Evolutionary conservation across 2,329 filamentous ascomycete genomes (phyloP).

Genomic region (Hypoxylon sp.): DNA sequence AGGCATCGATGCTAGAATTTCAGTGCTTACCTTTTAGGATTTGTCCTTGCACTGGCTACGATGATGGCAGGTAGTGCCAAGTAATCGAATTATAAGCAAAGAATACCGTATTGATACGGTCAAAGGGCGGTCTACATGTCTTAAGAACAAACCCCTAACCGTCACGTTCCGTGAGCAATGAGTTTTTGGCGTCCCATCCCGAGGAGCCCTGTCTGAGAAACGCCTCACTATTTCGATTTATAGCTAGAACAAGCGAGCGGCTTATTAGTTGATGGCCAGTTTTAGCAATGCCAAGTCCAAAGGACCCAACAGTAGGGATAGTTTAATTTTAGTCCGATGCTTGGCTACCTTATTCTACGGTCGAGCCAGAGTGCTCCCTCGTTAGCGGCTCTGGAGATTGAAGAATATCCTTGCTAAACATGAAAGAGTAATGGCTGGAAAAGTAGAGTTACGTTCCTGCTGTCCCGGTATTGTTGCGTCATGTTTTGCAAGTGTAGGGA

Average conservation of each 20-base stretch:
- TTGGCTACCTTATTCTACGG: constrained; percentile 24
- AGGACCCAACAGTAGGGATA: constrained; percentile 11
- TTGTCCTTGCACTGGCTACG: neutral
- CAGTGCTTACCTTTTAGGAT: neutral
- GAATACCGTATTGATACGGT: neutral
- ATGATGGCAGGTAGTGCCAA: neutral
- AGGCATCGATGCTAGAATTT: neutral
- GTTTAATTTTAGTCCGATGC: constrained; percentile 18
- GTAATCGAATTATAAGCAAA: neutral
- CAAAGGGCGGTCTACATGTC: constrained; percentile 1
- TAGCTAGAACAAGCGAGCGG: neutral
- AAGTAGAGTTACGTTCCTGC: neutral
- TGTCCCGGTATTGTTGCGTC: constrained; percentile 5
- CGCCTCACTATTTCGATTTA: constrained; percentile 2
- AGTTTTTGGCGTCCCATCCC: neutral
- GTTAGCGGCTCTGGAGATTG: constrained; percentile 15
- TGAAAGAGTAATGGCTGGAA: neutral
- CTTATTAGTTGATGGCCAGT: constrained; percentile 11
- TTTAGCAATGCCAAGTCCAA: constrained; percentile 20
- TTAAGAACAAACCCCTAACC: neutral
- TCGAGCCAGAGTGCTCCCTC: constrained; percentile 12
- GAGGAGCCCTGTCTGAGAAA: neutral
- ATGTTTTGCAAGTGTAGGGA: constrained; percentile 2
- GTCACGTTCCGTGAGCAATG: neutral
- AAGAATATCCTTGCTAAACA: constrained; percentile 7